phyloP scores from a whole-genome alignment of 164 flowering plant species.

The Houttuynia cordata region DNA sequence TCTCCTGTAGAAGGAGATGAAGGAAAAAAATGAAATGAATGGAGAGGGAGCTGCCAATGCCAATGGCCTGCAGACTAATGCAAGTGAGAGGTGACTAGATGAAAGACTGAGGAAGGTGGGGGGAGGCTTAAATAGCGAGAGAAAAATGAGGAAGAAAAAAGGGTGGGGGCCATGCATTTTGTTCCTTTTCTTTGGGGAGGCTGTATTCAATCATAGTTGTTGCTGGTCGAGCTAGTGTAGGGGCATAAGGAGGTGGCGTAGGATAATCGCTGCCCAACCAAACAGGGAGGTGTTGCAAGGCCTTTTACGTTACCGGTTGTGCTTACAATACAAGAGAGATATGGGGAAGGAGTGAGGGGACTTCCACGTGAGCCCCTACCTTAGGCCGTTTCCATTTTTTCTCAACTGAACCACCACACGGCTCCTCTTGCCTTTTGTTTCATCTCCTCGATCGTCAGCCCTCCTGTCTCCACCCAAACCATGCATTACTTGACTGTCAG shows the following conservation, averaged over 20 bases:
- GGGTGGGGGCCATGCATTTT: neutral
- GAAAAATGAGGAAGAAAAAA: neutral
- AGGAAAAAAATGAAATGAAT: neutral
- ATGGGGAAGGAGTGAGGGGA: neutral
- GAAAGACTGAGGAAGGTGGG: neutral
- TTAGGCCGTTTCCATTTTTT: neutral
- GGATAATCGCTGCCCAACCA: slow-evolving; percentile 1
- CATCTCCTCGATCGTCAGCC: slow-evolving; percentile 6
- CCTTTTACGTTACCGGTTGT: slow-evolving; percentile 8
- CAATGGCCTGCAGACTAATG: neutral
- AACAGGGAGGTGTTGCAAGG: neutral
- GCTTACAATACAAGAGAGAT: neutral
- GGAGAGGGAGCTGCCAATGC: neutral
- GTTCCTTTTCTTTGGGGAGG: neutral
- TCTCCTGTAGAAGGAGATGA: neutral
- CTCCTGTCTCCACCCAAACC: neutral
- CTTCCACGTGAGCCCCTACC: slow-evolving; percentile 4
- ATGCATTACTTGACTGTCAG: neutral
- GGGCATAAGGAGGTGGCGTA: slow-evolving; percentile 8
- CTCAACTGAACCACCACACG: slow-evolving; percentile 1
- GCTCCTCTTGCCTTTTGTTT: slow-evolving; percentile 4
- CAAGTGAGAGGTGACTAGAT: neutral
- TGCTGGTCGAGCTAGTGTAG: too few relatives aligned
- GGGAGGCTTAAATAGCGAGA: neutral
- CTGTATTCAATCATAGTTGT: neutral